Evolutionary conservation across 2,329 filamentous ascomycete species (phyloP).

Genomic region (Clonostachys chloroleuca): DNA sequence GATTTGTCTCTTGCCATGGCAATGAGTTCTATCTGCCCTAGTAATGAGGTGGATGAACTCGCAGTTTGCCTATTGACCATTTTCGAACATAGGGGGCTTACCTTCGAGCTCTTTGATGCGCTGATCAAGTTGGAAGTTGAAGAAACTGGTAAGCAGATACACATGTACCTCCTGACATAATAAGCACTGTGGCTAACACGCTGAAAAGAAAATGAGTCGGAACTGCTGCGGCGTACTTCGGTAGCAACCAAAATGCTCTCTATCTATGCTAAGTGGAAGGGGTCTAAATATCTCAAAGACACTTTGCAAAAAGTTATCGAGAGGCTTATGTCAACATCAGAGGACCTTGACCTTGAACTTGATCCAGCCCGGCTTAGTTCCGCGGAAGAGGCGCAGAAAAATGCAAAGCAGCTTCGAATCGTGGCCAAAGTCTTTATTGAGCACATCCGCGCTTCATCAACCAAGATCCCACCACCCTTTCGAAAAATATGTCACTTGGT

Average conservation of each 20-base stretch:
- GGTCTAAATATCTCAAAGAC: slow-evolving; percentile 54
- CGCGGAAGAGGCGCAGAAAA: slow-evolving; percentile 60
- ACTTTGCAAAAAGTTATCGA: slow-evolving; percentile 66
- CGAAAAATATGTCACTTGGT: slow-evolving; percentile 64
- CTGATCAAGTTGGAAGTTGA: slow-evolving; percentile 66
- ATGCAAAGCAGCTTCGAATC: slow-evolving; percentile 60
- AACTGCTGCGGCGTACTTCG: slow-evolving; percentile 63
- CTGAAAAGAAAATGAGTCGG: slow-evolving; percentile 58
- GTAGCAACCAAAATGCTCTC: slow-evolving; percentile 72
- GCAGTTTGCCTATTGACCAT: slow-evolving; percentile 64
- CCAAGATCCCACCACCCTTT: slow-evolving; percentile 59
- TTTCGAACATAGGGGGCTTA: slow-evolving; percentile 62
- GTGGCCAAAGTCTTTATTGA: slow-evolving; percentile 70
- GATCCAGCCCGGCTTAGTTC: slow-evolving; percentile 59
- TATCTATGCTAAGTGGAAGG: slow-evolving; percentile 70
- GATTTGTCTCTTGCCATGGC: slow-evolving; percentile 60
- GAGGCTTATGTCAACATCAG: slow-evolving; percentile 60
- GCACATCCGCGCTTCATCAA: slow-evolving; percentile 60
- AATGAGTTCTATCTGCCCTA: slow-evolving; percentile 63
- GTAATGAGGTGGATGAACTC: slow-evolving; percentile 64
- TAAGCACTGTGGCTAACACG: neutral
- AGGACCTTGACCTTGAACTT: slow-evolving; percentile 64
- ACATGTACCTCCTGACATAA: neutral
- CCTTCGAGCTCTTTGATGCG: slow-evolving; percentile 59
- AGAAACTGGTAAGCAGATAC: slow-evolving; percentile 48